Base-by-base conservation (phyloP, 768 basidiomycete genomes). In the Phaffia australis region DNA sequence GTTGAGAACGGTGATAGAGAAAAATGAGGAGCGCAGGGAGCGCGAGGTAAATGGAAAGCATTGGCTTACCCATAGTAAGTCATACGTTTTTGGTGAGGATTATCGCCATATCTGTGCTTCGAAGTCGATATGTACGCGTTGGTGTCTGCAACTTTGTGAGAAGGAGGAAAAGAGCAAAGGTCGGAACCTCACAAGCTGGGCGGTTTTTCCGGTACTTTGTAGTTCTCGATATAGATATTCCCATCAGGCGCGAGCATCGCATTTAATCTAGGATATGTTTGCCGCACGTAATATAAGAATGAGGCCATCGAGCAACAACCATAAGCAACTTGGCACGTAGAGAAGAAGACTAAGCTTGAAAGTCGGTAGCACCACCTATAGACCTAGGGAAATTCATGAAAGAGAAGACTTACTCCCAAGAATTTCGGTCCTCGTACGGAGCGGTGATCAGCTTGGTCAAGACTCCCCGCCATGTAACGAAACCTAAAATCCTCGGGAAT, bases 401-500 rank as follows among this genome's bases (percentile, higher is more conserved):
- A 11, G 11, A 11, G 11, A 11, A 42, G 35, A 11, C 60, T 61
- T 51, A 61, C 60, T 76, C 74, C 76, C 75, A 76, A 7, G 70
- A 69, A 32, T 76, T 74, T 47, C 72, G 48, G 42, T 74, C 72
- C 56, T 75, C 73, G 50, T 71, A 77, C 11, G 76, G 74, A 7
- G 76, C 75, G 2, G 72, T 74, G 70, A 77, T 71, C 9, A 77
- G 74, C 75, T 74, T 73, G 9, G 76, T 77, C 23, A 76, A 69
- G 74, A 76, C 76, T 2, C 76, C 76, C 66, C 76, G 69, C 75
- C 76, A 77, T 23, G 74, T 76, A 32, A 77, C 72, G 25, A 76
- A 63, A 2, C 73, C 73, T 65, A 50, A 27, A 23, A 0, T 32
- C 3, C 32, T 19, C 15, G 18, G 55, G 25, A 14, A 58, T 58